These are phyloP conservation scores for Pseudodiploospora longispora DNA, from an alignment of 2,329 filamentous ascomycete genomes.

Conservation along the genomic window DNA sequence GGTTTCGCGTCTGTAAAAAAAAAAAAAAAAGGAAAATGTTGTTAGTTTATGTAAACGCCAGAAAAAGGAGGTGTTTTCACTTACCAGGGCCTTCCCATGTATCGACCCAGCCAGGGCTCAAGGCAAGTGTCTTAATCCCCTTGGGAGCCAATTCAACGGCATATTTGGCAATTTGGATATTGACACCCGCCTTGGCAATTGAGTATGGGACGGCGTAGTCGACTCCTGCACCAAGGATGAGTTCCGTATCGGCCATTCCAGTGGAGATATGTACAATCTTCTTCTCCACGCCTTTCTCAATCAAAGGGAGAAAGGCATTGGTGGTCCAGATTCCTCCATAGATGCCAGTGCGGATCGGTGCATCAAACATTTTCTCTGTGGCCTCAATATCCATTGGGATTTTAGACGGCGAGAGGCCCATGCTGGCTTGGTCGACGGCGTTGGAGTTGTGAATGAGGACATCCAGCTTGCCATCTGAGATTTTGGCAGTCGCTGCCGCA, in stretches of 20 bases:
- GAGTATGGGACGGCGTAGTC: conserved; percentile 23
- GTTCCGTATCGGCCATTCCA: conserved; percentile 24
- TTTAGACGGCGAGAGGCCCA: conserved; percentile 11
- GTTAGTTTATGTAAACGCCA: background rate
- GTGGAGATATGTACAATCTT: conserved; percentile 33
- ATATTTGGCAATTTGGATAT: conserved; percentile 33
- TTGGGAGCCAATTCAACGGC: conserved; percentile 18
- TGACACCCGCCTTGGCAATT: conserved; percentile 31
- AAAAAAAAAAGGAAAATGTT: background rate
- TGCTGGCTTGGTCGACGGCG: conserved; percentile 16
- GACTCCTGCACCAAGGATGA: conserved; percentile 17
- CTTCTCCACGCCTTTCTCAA: conserved; percentile 29
- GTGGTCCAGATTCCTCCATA: conserved; percentile 13
- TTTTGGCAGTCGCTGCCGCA: conserved; percentile 19
- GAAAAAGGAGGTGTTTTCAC: background rate
- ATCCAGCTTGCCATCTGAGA: conserved; percentile 30
- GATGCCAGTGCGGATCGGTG: conserved; percentile 28
- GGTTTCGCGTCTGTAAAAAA: background rate
- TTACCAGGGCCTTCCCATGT: conserved; percentile 4
- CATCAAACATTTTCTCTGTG: conserved; percentile 22
- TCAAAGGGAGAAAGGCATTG: conserved; percentile 32
- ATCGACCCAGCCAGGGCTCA: conserved; percentile 12
- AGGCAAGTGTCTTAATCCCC: conserved; percentile 9
- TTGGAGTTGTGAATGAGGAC: conserved; percentile 31
- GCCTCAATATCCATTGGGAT: conserved; percentile 6